A percentile compares a stretch with the other conserved stretches of the same genome.
These are phyloP conservation scores for Rhodotorula diobovata DNA, from an alignment of 768 basidiomycete species.

Conservation along the genomic window DNA sequence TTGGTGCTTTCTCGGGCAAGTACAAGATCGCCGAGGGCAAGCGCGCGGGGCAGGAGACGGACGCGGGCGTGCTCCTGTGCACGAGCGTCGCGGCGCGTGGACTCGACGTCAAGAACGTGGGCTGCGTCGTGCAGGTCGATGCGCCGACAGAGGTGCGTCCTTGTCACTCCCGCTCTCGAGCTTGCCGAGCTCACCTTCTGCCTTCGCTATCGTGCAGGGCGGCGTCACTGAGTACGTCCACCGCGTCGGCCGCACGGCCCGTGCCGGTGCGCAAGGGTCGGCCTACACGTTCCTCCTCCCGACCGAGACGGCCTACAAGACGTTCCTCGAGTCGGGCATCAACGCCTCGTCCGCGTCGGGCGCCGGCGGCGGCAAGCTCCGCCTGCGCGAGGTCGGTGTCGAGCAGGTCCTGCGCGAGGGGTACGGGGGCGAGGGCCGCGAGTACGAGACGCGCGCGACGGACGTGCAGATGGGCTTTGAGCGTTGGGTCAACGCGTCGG, in stretches of 20 bases:
- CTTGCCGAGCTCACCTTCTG: neutral
- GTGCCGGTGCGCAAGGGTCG: conserved; percentile 90
- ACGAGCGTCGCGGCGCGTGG: conserved; percentile 99
- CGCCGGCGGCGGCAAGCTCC: conserved; percentile 42
- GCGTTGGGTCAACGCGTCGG: conserved; percentile 74
- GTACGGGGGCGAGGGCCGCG: conserved; percentile 73
- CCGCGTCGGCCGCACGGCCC: conserved; percentile 92
- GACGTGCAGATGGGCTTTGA: conserved; percentile 94
- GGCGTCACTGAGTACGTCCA: conserved; percentile 95
- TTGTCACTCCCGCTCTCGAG: neutral
- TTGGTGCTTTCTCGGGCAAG: conserved; percentile 68
- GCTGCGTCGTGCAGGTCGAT: conserved; percentile 92
- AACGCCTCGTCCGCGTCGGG: conserved; percentile 50
- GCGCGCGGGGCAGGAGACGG: conserved; percentile 45
- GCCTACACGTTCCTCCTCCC: conserved; percentile 90
- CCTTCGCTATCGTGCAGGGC: conserved; percentile 49
- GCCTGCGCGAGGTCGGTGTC: conserved; percentile 59
- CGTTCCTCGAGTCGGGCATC: conserved; percentile 84
- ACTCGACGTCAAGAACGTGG: conserved; percentile 87
- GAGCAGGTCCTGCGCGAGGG: conserved; percentile 71
- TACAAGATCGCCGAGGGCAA: conserved; percentile 44
- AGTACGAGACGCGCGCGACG: conserved; percentile 84
- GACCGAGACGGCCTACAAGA: conserved; percentile 80
- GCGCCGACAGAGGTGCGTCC: conserved; percentile 71
- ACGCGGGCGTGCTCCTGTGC: conserved; percentile 75